Conservation (phyloP, 2,329 filamentous ascomycete species). For the Dryadomyces sulphureus region DNA sequence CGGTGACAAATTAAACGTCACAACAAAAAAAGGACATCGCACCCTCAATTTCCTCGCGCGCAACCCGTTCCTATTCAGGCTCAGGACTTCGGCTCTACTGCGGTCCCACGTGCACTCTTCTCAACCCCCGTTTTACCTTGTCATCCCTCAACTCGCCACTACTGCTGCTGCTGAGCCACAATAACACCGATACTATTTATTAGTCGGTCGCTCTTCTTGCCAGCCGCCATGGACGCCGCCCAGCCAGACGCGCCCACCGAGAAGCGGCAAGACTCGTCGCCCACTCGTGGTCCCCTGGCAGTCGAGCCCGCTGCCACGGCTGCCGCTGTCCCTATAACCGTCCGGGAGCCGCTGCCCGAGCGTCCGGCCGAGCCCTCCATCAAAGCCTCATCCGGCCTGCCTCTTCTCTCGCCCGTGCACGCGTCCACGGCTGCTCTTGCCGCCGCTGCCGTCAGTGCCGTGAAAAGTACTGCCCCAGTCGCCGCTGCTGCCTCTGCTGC, state of each 20-base stretch:
- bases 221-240: conserved; percentile 2
- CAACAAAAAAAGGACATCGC: not conserved
- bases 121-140: not conserved
- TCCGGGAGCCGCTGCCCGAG: not conserved
- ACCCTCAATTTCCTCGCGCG: not conserved
- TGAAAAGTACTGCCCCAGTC: not conserved
- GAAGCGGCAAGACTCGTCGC: not conserved
- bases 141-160: not conserved
- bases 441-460: not conserved
- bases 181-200: not conserved
- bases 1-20: not conserved
- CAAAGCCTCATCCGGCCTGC: not conserved
- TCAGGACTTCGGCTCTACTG: too few species aligned
- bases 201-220: not conserved
- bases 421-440: not conserved
- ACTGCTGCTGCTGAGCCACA: not conserved
- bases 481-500: not conserved
- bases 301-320: not conserved
- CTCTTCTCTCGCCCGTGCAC: not conserved
- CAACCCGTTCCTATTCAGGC: too few species aligned
- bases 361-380: not conserved
- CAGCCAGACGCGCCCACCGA: conserved; percentile 2
- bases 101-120: too few species aligned
- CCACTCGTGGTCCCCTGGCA: too few species aligned
- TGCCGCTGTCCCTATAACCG: not conserved